Conservation (phyloP, 2,329 filamentous ascomycete genomes). For the Ophiosphaerella korrae region DNA sequence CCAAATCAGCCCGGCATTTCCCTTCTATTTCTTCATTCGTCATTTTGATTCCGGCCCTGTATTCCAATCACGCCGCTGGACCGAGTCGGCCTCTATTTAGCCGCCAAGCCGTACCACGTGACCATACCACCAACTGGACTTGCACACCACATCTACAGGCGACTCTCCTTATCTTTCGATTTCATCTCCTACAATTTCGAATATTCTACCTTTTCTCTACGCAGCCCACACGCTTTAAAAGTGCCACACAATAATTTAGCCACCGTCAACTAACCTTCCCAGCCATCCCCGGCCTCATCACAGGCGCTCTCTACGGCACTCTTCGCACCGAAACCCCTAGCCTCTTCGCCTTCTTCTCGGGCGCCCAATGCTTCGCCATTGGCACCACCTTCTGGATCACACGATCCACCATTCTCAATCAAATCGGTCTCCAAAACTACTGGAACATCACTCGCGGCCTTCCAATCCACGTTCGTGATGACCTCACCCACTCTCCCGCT, state of each 20-base stretch:
- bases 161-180: too few relatives aligned
- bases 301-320: slow-evolving; percentile 53
- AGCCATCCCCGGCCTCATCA: slow-evolving; percentile 69
- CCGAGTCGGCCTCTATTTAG: not conserved
- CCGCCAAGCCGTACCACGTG: slow-evolving; percentile 22
- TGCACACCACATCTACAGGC: not conserved
- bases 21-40: not conserved
- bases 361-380: slow-evolving; percentile 80
- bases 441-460: slow-evolving; percentile 34
- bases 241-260: not conserved
- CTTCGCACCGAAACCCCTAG: slow-evolving; percentile 69
- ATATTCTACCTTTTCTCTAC: not conserved
- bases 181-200: too few relatives aligned
- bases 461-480: slow-evolving; percentile 24
- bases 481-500: slow-evolving; percentile 57
- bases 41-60: too few relatives aligned
- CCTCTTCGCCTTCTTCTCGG: slow-evolving; percentile 73
- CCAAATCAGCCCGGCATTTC: not conserved
- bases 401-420: slow-evolving; percentile 48
- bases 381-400: slow-evolving; percentile 78
- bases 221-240: not conserved
- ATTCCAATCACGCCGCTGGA: not conserved
- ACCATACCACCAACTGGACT: too few relatives aligned
- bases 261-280: not conserved
- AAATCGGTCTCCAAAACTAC: slow-evolving; percentile 37